Evolutionary conservation across 2,329 filamentous ascomycete species (phyloP), one percentile per base, ranked within the genome.

Genomic region (Monilinia laxa): DNA sequence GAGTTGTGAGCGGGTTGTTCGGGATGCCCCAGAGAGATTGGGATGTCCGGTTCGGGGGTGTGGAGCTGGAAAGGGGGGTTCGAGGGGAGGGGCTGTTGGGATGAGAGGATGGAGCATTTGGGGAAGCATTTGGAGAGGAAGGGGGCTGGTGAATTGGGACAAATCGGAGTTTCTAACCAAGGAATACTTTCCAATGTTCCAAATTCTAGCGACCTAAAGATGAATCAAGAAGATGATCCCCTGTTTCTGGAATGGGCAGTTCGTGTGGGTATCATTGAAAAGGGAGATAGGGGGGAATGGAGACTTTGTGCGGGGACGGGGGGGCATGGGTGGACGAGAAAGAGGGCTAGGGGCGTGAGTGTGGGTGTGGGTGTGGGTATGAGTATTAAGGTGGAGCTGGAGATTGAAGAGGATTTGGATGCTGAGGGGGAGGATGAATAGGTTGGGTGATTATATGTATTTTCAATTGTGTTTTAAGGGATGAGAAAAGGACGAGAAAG

Each of bases 31-130:
- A 0, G 77, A 75, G 0, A 78, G 80, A 51, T 89, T 89, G 76
- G 68, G 70, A 3, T 93, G 92, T 73, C 84, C 88, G 0, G 85
- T 85, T 2, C 72, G 75, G 0, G 85, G 84, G 69, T 97, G 93
- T 76, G 73, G 70, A 1, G 6, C 7, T 18, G 4, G 16, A 9
- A 20, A 12, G 3, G 57, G 12, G 0, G 42, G 0, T 96, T 96
- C 74, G 76, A 80, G 7, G 91, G 90, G 0, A 68, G 75, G 0
- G 83, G 81, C 7, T 86, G 86, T 14, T 97, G 93, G 93, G 90
- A 95, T 67, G 84, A 88, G 67, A 83, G 91, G 31, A 92, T 96
- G 87, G 93, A 97, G 77, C 93, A 97, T 78, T 86, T 96, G 3
- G 92, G 91, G 0, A 83, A 86, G 67, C 93, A 97, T 76, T 82